A percentile compares a stretch with the other conserved stretches of the same genome.
phyloP scores from a whole-genome alignment of 192 early-diverging fungal species.

The Lunasporangiospora selenospora region DNA sequence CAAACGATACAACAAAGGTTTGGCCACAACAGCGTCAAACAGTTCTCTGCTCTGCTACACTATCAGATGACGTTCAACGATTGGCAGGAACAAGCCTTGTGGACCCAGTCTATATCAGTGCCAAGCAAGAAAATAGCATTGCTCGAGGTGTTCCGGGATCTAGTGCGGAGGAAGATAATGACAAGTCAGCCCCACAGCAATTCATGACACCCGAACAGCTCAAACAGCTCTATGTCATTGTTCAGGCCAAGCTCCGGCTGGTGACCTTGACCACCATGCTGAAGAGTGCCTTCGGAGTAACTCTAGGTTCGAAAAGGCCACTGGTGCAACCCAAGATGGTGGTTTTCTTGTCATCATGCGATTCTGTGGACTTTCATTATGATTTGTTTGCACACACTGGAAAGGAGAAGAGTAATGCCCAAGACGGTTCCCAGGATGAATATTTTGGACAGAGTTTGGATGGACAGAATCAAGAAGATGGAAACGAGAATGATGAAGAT shows the following conservation, averaged over 20 bases:
- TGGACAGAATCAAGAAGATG: slow-evolving; percentile 44
- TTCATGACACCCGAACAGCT: slow-evolving; percentile 88
- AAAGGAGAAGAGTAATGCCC: slow-evolving; percentile 38
- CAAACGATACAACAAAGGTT: slow-evolving; percentile 29
- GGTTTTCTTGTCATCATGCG: slow-evolving; percentile 93
- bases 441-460: slow-evolving; percentile 41
- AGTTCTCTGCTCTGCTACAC: slow-evolving; percentile 91
- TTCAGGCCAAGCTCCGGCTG: slow-evolving; percentile 92
- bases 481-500: slow-evolving; percentile 47
- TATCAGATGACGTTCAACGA: slow-evolving; percentile 81
- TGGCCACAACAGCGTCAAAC: slow-evolving; percentile 76
- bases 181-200: slow-evolving; percentile 31
- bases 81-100: slow-evolving; percentile 81
- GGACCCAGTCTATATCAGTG: slow-evolving; percentile 83
- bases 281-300: slow-evolving; percentile 53
- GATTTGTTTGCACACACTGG: slow-evolving; percentile 77
- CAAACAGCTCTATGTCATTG: slow-evolving; percentile 83
- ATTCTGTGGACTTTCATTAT: slow-evolving; percentile 95
- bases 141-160: slow-evolving; percentile 29
- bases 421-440: slow-evolving; percentile 43
- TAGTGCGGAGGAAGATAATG: slow-evolving; percentile 48
- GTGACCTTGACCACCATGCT: slow-evolving; percentile 84
- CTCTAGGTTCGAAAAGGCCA: slow-evolving; percentile 14
- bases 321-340: slow-evolving; percentile 78
- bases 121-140: slow-evolving; percentile 52